Evolutionary conservation across 176 grass and related monocot species (phyloP).

Genomic region (Eleusine indica): DNA sequence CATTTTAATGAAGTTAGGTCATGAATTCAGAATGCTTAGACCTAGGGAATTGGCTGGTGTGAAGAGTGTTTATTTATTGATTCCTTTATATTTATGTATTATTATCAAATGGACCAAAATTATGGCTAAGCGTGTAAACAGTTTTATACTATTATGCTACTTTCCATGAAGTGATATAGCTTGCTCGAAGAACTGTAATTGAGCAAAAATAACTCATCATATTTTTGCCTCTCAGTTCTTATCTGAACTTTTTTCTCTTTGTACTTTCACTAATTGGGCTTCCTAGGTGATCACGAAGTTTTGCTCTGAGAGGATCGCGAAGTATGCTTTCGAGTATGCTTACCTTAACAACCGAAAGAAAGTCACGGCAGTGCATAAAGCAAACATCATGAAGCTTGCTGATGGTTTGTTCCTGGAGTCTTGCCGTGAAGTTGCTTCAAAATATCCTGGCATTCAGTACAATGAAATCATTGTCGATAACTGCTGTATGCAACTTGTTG

Average conservation of each 20-base stretch:
- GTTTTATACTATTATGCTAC: background rate
- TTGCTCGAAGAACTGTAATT: background rate
- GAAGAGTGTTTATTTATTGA: background rate
- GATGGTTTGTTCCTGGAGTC: constrained; percentile 98
- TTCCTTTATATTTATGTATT: background rate
- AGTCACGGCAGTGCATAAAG: constrained; percentile 97
- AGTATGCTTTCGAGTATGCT: constrained; percentile 97
- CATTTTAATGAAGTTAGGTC: background rate
- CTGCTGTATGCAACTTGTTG: constrained; percentile 97
- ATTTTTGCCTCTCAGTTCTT: constrained; percentile 23
- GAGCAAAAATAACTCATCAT: background rate
- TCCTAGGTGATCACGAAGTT: constrained; percentile 99
- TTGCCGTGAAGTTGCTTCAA: constrained; percentile 87
- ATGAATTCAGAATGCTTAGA: background rate
- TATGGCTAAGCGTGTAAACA: background rate
- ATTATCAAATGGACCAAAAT: background rate
- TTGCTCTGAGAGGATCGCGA: constrained; percentile 87
- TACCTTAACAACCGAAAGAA: constrained; percentile 97
- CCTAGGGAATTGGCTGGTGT: background rate
- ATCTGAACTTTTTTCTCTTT: constrained; percentile 27
- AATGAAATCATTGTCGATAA: constrained; percentile 98
- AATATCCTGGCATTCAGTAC: constrained; percentile 88
- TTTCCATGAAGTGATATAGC: background rate
- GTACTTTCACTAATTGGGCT: constrained; percentile 45
- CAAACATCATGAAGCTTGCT: constrained; percentile 98